phyloP scores from a whole-genome alignment of 2,329 filamentous ascomycete species.

The Calonectria pauciramosa region DNA sequence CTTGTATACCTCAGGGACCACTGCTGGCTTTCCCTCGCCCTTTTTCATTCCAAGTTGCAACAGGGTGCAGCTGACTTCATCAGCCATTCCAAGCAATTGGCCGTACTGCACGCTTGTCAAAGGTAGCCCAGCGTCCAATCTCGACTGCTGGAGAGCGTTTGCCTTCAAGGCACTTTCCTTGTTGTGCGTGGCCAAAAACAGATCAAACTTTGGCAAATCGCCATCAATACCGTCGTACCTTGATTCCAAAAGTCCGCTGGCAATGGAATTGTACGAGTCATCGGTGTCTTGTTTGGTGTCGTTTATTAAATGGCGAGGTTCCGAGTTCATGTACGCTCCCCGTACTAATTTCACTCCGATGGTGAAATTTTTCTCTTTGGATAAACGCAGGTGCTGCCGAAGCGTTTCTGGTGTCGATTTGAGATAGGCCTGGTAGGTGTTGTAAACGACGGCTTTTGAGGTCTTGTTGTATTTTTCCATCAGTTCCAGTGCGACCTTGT shows the following conservation, averaged over 20 bases:
- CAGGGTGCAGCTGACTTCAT: constrained; percentile 16
- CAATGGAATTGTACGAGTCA: constrained; percentile 63
- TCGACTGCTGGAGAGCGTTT: constrained; percentile 1
- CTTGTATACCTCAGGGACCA: constrained; percentile 9
- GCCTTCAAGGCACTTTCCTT: constrained; percentile 42
- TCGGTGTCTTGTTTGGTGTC: constrained; percentile 67
- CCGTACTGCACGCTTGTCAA: constrained; percentile 4
- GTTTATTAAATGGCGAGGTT: constrained; percentile 63
- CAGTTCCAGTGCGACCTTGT: constrained; percentile 48
- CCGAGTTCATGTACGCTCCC: constrained; percentile 67
- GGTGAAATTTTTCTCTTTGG: constrained; percentile 61
- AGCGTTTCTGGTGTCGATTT: constrained; percentile 60
- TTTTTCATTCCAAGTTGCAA: neutral
- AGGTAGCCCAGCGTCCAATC: neutral
- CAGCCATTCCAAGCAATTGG: constrained; percentile 20
- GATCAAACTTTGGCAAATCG: constrained; percentile 60
- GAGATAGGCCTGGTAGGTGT: constrained; percentile 71
- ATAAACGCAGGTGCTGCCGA: constrained; percentile 59
- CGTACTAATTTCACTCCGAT: constrained; percentile 70
- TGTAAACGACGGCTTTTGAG: constrained; percentile 54
- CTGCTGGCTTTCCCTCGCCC: neutral
- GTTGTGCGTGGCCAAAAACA: constrained; percentile 70
- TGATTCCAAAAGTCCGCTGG: constrained; percentile 58
- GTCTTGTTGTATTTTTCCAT: constrained; percentile 56
- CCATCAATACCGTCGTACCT: constrained; percentile 27